Percentiles rank a stretch among this genome's conserved stretches.
phyloP scores from a whole-genome alignment of 2,329 filamentous ascomycete genomes.

The Fusarium stilboides region DNA sequence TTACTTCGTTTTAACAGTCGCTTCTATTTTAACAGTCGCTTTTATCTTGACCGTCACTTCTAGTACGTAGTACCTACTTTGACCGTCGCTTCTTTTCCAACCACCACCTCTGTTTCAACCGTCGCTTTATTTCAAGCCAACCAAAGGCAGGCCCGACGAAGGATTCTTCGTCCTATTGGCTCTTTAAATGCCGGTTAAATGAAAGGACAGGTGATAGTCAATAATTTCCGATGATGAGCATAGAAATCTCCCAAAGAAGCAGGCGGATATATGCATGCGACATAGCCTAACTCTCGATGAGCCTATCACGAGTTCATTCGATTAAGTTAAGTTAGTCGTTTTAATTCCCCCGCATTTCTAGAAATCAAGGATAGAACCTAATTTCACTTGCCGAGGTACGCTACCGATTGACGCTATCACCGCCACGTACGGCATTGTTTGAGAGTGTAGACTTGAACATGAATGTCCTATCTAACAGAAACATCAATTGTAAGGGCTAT shows the following conservation, averaged over 20 bases:
- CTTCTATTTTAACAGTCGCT: too few relatives aligned
- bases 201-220: slow-evolving; percentile 8
- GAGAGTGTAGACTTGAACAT: background rate
- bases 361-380: slow-evolving; percentile 3
- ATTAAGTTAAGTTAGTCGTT: slow-evolving; percentile 9
- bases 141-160: too few relatives aligned
- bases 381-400: slow-evolving; percentile 18
- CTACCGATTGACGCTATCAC: slow-evolving; percentile 14
- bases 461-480: background rate
- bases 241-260: slow-evolving; percentile 21
- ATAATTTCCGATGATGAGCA: slow-evolving; percentile 12
- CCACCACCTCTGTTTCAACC: too few relatives aligned
- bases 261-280: slow-evolving; percentile 20
- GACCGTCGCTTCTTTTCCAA: too few relatives aligned
- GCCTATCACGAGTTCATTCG: slow-evolving; percentile 18
- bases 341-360: slow-evolving; percentile 25
- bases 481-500: background rate
- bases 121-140: too few relatives aligned
- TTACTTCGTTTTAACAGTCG: too few relatives aligned
- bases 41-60: too few relatives aligned
- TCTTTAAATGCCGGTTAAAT: slow-evolving; percentile 1
- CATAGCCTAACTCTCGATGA: slow-evolving; percentile 9
- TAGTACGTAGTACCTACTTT: too few relatives aligned
- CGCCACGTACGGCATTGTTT: slow-evolving; percentile 6
- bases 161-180: too few relatives aligned